Evolutionary conservation across 176 grass and related monocot species (phyloP), one percentile per base, ranked within the genome.

Genomic region (Lolium multiflorum): DNA sequence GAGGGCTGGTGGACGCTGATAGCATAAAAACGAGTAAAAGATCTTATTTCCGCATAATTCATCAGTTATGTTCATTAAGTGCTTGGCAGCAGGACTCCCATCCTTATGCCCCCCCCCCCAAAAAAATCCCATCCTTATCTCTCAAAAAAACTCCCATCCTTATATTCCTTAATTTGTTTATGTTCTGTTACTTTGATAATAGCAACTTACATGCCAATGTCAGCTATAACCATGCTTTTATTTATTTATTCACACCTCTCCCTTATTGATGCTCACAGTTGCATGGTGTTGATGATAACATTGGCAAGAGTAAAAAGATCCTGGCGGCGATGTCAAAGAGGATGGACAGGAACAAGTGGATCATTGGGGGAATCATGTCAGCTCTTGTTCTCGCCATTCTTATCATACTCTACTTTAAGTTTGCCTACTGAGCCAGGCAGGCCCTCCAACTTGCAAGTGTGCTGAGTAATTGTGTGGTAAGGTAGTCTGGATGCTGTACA

Each of bases 311-410:
- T 65, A 98, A 95, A 88, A 95, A 92, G 84, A 98, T 95, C 71
- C 85, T 98, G 41, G 78, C 86, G 35, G 83, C 86, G 73, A 95
- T 95, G 93, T 94, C 93, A 63, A 98, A 94, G 84, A 98, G 96
- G 91, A 98, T 98, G 88, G 93, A 98, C 81, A 91, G 91, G 68
- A 95, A 98, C 90, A 98, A 98, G 69, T 98, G 93, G 91, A 94
- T 98, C 58, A 91, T 92, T 74, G 93, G 93, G 43, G 89, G 91
- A 11, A 90, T 95, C 44, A 95, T 95, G 3, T 37, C 77, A 14
- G 67, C 74, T 66, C 93, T 98, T 22, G 86, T 87, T 69, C 62
- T 98, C 82, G 91, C 96, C 55, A 98, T 98, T 28, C 75, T 98
- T 78, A 16, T 98, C 56, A 95, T 98, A 60, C 83, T 98, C 57